Conservation (phyloP, 805 yeast genomes). For the Candida mattraensis region DNA sequence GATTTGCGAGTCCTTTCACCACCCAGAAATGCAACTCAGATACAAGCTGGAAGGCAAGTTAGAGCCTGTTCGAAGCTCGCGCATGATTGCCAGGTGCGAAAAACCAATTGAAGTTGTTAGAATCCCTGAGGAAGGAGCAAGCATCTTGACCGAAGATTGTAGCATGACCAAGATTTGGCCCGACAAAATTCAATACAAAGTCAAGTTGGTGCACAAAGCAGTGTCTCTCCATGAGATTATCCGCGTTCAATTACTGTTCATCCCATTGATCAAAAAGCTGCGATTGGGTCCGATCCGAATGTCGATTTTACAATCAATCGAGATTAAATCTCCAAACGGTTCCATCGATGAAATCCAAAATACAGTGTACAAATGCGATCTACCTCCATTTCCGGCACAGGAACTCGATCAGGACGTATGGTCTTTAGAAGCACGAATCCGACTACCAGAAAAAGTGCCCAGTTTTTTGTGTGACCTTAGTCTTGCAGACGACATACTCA, state of each 20-base stretch:
- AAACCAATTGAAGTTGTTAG: slow-evolving; percentile 21
- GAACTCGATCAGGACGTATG: no score
- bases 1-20: no score
- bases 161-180: slow-evolving; percentile 54
- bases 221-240: slow-evolving; percentile 47
- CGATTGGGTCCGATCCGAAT: slow-evolving; percentile 36
- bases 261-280: slow-evolving; percentile 49
- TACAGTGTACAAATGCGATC: no score
- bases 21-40: no score
- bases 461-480: slow-evolving; percentile 45
- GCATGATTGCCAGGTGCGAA: slow-evolving; percentile 17
- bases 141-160: slow-evolving; percentile 42
- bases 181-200: slow-evolving; percentile 50
- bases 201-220: slow-evolving; percentile 42
- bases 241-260: slow-evolving; percentile 42
- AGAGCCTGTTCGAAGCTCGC: no score
- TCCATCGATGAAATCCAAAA: no score
- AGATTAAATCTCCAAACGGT: no score
- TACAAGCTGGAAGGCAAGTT: no score
- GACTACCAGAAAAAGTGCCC: slow-evolving; percentile 40
- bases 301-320: no score
- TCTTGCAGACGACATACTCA: slow-evolving; percentile 40
- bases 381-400: no score
- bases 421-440: slow-evolving; percentile 42
- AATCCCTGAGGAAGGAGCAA: slow-evolving; percentile 45